Percentiles rank a stretch among this genome's conserved stretches.
Conservation (phyloP, 2,329 filamentous ascomycete species). For the Trichoderma asperellum region DNA sequence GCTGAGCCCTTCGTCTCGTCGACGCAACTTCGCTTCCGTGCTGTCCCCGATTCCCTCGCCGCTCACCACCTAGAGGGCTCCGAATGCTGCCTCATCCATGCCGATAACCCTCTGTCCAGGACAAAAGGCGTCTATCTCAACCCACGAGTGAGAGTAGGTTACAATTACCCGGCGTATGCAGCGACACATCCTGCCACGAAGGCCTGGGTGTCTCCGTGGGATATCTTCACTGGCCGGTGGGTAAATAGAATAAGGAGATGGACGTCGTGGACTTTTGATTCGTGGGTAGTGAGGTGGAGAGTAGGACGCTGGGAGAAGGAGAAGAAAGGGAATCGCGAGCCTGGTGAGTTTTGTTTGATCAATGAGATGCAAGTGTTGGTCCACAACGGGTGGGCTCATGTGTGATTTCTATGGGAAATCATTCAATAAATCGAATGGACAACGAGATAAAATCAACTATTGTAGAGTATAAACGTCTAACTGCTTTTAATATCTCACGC, state of each 20-base stretch:
- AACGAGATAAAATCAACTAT: neutral
- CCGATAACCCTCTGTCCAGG: slow-evolving; percentile 64
- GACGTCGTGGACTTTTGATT: slow-evolving; percentile 38
- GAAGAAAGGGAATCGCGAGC: slow-evolving; percentile 45
- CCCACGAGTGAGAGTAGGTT: slow-evolving; percentile 69
- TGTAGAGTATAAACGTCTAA: neutral
- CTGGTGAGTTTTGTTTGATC: slow-evolving; percentile 57
- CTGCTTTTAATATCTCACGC: neutral
- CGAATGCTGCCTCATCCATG: slow-evolving; percentile 78
- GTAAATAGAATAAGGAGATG: slow-evolving; percentile 57
- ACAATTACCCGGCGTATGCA: slow-evolving; percentile 58
- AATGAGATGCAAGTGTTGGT: slow-evolving; percentile 65
- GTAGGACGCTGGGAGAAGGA: slow-evolving; percentile 46
- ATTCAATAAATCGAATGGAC: neutral
- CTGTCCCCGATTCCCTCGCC: slow-evolving; percentile 64
- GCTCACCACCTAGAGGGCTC: slow-evolving; percentile 70
- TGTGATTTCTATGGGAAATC: slow-evolving; percentile 39
- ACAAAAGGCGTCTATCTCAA: slow-evolving; percentile 67
- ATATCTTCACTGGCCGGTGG: slow-evolving; percentile 62
- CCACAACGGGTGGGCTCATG: slow-evolving; percentile 62
- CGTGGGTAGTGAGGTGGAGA: slow-evolving; percentile 45
- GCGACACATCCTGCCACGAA: slow-evolving; percentile 46
- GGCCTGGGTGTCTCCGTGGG: slow-evolving; percentile 52
- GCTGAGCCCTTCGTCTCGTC: slow-evolving; percentile 58
- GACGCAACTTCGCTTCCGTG: slow-evolving; percentile 61